These are phyloP conservation scores for Kodamaea restingae DNA, from an alignment of 805 yeast genomes.

Conservation along the genomic window DNA sequence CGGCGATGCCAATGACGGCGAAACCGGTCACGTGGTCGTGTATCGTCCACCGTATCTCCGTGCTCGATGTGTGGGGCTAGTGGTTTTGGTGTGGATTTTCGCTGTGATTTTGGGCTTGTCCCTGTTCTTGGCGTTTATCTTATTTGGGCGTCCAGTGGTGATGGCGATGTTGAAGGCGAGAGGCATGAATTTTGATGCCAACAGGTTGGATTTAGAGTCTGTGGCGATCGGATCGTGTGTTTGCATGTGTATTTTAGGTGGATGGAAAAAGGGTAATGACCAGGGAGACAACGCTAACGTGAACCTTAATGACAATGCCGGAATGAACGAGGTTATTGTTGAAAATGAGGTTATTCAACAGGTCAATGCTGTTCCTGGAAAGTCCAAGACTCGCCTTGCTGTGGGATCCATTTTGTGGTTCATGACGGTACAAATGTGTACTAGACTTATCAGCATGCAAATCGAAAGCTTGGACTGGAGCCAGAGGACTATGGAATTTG, in stretches of 20 bases:
- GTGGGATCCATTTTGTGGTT: background rate
- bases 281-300: background rate
- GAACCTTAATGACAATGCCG: background rate
- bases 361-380: too few relatives aligned
- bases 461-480: background rate
- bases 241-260: background rate
- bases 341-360: background rate
- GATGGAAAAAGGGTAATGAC: background rate
- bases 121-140: conserved; percentile 16
- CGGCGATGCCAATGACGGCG: too few relatives aligned
- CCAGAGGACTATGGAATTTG: too few relatives aligned
- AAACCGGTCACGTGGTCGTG: conserved; percentile 52
- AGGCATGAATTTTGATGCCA: background rate
- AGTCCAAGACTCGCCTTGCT: too few relatives aligned
- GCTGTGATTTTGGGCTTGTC: conserved; percentile 29
- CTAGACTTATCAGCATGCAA: background rate
- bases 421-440: background rate
- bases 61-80: conserved; percentile 48
- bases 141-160: conserved; percentile 20
- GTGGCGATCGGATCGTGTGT: conserved; percentile 1
- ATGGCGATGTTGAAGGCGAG: conserved; percentile 6
- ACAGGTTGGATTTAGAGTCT: conserved; percentile 2
- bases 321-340: background rate
- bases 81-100: conserved; percentile 46
- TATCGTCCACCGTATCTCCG: conserved; percentile 83